Conservation (phyloP, 2,329 filamentous ascomycete species). For the Microsporum canis region DNA sequence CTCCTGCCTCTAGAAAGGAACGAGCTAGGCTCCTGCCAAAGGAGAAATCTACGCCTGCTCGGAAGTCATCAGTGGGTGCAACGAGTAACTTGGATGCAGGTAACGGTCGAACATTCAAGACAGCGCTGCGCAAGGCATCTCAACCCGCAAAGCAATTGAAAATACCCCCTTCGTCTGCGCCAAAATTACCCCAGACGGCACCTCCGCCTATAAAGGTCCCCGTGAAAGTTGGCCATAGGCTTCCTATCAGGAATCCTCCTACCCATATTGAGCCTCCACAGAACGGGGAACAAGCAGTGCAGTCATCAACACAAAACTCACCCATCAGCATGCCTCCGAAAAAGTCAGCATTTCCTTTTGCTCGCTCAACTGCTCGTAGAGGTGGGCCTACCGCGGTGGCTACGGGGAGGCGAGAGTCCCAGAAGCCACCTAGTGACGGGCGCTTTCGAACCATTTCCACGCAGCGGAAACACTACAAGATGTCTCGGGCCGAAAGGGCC, state of each 20-base stretch:
- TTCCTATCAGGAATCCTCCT: neutral
- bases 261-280: neutral
- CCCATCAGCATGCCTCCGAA: neutral
- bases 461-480: conserved; percentile 23
- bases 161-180: neutral
- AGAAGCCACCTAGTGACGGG: neutral
- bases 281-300: neutral
- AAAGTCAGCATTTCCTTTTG: neutral
- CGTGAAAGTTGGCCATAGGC: neutral
- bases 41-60: neutral
- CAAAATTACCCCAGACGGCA: neutral
- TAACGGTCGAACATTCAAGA: neutral
- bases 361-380: neutral
- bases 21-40: neutral
- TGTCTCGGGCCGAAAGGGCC: conserved; percentile 23
- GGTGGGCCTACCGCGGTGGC: neutral
- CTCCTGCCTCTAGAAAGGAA: neutral
- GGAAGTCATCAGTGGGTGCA: neutral
- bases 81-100: neutral
- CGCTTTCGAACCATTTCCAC: conserved; percentile 19
- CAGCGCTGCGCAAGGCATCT: neutral
- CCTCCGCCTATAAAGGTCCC: neutral
- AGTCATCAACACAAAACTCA: neutral
- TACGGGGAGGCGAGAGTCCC: neutral
- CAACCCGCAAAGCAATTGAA: neutral